Evolutionary conservation across 208 protist species (phyloP), one percentile per base, ranked within the genome.

Genomic region (Leishmania martiniquensis): DNA sequence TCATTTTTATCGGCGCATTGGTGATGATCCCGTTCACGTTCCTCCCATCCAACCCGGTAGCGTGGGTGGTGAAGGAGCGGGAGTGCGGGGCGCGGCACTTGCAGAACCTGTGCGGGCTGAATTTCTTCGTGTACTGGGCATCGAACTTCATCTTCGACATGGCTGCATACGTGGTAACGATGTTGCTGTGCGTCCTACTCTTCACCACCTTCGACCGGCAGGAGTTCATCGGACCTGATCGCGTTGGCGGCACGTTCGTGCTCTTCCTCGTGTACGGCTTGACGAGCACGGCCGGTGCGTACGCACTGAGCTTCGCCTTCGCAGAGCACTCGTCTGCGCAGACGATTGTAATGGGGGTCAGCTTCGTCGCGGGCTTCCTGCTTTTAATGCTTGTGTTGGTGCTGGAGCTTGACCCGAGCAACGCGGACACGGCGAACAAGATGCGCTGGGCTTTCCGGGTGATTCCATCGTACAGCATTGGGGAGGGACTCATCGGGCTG

Each of bases 51-150:
- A 92, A 77, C 74, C 67, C 76, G 5, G 83, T 96, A 0, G 79
- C 80, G 7, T 94, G 86, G 83, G 63, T 96, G 5, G 91, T 96
- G 67, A 93, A 88, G 82, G 92, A 96, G 81, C 89, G 89, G 17
- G 76, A 92, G 72, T 91, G 82, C 77, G 90, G 87, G 39, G 65
- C 91, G 0, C 81, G 85, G 55, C 92, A 96, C 66, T 55, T 96
- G 78, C 92, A 96, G 85, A 87, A 85, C 54, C 68, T 96, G 44
- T 92, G 84, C 32, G 92, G 92, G 44, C 76, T 95, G 44, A 63
- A 72, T 22, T 85, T 87, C 72, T 83, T 80, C 20, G 66, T 91
- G 2, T 95, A 95, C 77, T 95, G 89, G 89, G 17, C 79, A 5
- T 69, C 78, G 29, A 93, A 85, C 65, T 88, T 90, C 29, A 5